A percentile compares a stretch with the other conserved stretches of the same genome.
phyloP scores from a whole-genome alignment of 345 rosid species.

The Eucalyptus decipiens region DNA sequence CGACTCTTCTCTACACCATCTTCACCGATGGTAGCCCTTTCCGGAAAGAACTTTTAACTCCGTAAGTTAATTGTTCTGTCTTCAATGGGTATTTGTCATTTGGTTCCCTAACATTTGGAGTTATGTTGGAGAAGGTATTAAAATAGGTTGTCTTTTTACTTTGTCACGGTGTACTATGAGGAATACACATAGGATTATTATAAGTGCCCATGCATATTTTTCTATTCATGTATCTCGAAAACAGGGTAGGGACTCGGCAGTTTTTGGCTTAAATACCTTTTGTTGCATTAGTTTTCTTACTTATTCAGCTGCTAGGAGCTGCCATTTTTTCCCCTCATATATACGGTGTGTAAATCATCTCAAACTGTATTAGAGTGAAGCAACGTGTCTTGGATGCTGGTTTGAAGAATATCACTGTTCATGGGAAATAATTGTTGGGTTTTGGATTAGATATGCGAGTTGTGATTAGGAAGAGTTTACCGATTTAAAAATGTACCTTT shows the following conservation, averaged over 20 bases:
- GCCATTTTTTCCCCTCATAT: not conserved
- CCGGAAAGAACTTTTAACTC: conserved; percentile 68
- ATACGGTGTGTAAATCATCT: not conserved
- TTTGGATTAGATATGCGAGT: not conserved
- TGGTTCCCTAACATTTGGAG: not conserved
- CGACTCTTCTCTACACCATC: conserved; percentile 59
- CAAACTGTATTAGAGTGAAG: not conserved
- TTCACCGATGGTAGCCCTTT: conserved; percentile 79
- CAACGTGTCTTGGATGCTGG: not conserved
- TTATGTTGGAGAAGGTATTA: not conserved
- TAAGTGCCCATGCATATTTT: not conserved
- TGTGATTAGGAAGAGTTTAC: not conserved
- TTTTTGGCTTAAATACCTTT: not conserved
- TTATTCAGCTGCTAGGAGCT: not conserved
- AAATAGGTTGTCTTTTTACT: not conserved
- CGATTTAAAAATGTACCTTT: not conserved
- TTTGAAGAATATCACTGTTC: not conserved
- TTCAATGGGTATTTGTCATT: not conserved
- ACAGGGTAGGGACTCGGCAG: not conserved
- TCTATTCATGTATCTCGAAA: not conserved
- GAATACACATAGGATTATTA: not conserved
- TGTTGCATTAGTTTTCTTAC: not conserved
- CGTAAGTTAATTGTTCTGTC: conserved; percentile 33
- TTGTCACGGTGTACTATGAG: not conserved
- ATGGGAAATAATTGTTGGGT: not conserved